Evolutionary conservation across 495 filamentous ascomycete genomes (phyloP), one percentile per base, ranked within the genome.

Genomic region (Podospora anserina): DNA sequence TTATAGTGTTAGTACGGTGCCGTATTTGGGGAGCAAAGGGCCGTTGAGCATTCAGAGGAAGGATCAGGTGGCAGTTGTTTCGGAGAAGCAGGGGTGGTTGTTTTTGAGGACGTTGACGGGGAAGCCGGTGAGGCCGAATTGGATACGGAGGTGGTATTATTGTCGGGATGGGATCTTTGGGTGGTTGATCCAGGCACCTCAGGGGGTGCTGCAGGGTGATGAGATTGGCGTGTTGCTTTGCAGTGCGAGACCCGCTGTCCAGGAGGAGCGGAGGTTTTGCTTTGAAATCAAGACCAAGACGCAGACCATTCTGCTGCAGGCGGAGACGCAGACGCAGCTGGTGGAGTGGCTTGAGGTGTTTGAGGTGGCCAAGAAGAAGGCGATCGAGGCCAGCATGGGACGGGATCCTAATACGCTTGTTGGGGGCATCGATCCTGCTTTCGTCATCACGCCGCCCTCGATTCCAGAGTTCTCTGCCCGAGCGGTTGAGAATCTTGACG

Each of bases 221-320:
- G 91, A 94, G 78, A 96, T 97, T 69, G 95, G 95, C 23, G 95
- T 99, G 9, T 79, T 99, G 30, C 88, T 99, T 34, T 99, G 95
- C 75, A 96, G 90, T 74, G 90, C 94, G 63, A 90, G 94, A 68
- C 92, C 92, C 9, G 94, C 94, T 3, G 90, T 94, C 55, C 89
- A 93, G 72, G 95, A 99, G 76, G 95, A 99, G 71, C 87, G 95
- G 49, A 85, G 96, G 32, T 98, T 97, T 77, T 97, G 96, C 75
- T 99, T 98, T 74, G 96, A 98, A 79, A 93, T 99, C 71, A 99
- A 97, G 83, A 99, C 95, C 16, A 99, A 97, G 77, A 96, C 94
- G 73, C 91, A 89, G 72, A 93, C 88, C 61, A 88, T 97, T 56
- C 79, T 97, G 66, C 82, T 99, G 30, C 95, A 99, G 79, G 92